Evolutionary conservation across 1,284 basidiomycete species (phyloP).

Genomic region (Heterobasidion occidentale): DNA sequence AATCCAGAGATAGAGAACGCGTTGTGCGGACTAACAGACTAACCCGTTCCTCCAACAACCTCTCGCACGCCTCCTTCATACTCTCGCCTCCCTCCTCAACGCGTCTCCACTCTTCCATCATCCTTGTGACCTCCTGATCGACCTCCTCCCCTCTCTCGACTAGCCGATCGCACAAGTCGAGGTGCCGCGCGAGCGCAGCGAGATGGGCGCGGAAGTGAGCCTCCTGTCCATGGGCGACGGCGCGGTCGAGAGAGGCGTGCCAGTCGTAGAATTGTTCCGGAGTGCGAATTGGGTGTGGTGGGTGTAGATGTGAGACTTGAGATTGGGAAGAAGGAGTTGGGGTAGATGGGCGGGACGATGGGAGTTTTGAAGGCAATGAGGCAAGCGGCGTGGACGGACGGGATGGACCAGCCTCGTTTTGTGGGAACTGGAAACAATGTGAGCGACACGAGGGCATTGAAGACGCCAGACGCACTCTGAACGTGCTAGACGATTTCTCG

Average conservation of each 20-base stretch:
- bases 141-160: slow-evolving; percentile 64
- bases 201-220: slow-evolving; percentile 83
- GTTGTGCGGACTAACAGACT: slow-evolving; percentile 9
- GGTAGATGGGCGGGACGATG: slow-evolving; percentile 6
- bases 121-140: slow-evolving; percentile 66
- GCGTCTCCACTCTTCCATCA: slow-evolving; percentile 76
- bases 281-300: slow-evolving; percentile 70
- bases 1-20: too few species aligned
- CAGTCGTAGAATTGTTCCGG: slow-evolving; percentile 95
- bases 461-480: slow-evolving; percentile 47
- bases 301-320: slow-evolving; percentile 30
- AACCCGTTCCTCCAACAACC: slow-evolving; percentile 80
- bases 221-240: slow-evolving; percentile 87
- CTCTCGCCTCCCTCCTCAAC: slow-evolving; percentile 86
- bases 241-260: slow-evolving; percentile 81
- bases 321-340: slow-evolving; percentile 26
- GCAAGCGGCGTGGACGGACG: slow-evolving; percentile 21
- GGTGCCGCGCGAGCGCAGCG: slow-evolving; percentile 61
- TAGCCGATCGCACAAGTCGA: slow-evolving; percentile 69
- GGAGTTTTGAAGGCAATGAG: too few species aligned
- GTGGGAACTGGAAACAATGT: slow-evolving; percentile 1
- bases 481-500: slow-evolving; percentile 55
- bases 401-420: slow-evolving; percentile 18
- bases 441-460: not conserved
- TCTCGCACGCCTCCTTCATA: slow-evolving; percentile 69